These are phyloP conservation scores for Plenodomus tracheiphilus DNA, from an alignment of 2,329 filamentous ascomycete species.

Conservation along the genomic window DNA sequence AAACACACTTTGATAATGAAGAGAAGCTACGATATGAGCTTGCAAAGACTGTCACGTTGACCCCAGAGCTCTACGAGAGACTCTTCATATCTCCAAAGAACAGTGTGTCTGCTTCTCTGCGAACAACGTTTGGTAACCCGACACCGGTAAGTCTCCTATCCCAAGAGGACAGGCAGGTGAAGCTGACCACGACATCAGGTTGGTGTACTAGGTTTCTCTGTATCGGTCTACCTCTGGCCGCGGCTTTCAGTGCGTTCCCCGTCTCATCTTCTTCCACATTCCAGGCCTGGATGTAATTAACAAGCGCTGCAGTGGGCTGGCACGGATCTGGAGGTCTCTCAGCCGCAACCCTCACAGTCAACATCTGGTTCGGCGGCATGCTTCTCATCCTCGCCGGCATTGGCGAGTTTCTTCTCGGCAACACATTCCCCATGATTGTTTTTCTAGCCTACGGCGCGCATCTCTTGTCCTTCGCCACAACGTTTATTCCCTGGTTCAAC, in stretches of 20 bases:
- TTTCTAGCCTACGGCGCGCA: conserved; percentile 21
- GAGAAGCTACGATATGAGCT: conserved; percentile 19
- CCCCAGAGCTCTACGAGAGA: conserved; percentile 19
- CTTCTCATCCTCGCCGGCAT: conserved; percentile 16
- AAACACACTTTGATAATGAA: conserved; percentile 14
- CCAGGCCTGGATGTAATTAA: conserved; percentile 1
- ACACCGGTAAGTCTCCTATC: conserved; percentile 13
- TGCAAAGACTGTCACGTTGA: conserved; percentile 15
- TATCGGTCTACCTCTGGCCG: conserved; percentile 14
- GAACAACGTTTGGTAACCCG: conserved; percentile 14
- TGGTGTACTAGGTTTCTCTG: conserved; percentile 17
- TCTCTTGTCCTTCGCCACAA: conserved; percentile 17
- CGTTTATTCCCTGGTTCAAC: conserved; percentile 17
- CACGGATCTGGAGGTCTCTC: conserved; percentile 16
- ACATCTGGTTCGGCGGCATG: conserved; percentile 18
- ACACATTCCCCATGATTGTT: conserved; percentile 21
- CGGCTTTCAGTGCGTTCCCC: conserved; percentile 13
- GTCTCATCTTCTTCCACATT: neutral
- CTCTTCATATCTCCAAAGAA: conserved; percentile 18
- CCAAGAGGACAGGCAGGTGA: too few species aligned
- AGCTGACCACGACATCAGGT: too few species aligned
- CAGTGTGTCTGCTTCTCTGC: conserved; percentile 7
- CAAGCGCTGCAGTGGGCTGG: conserved; percentile 13
- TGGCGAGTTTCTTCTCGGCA: conserved; percentile 18
- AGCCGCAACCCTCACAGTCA: conserved; percentile 12